Conservation (phyloP, 345 rosid genomes). For the Physaria fendleri region DNA sequence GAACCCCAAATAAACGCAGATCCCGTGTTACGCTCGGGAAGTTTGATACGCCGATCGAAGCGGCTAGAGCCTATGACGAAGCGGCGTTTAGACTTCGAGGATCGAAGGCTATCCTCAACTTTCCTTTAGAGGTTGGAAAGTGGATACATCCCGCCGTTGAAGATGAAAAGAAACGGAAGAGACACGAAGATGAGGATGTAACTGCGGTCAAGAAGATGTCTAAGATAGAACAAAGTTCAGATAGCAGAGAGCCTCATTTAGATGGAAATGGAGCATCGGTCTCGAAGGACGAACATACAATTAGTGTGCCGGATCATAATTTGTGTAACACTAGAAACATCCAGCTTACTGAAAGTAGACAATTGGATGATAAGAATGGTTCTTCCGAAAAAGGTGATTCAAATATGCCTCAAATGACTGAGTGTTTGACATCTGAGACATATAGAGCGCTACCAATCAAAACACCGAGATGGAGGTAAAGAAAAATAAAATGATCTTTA, state of each 20-base stretch:
- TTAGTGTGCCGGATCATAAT: no score
- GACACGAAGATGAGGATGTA: slow-evolving; percentile 9
- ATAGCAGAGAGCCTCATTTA: neutral
- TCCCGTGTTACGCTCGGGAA: no score
- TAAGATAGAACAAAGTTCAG: slow-evolving; percentile 26
- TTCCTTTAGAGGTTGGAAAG: no score
- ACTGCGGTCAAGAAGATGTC: slow-evolving; percentile 12
- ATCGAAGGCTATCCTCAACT: no score
- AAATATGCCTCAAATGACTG: neutral
- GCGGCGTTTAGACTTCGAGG: no score
- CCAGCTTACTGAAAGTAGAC: neutral
- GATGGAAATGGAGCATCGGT: neutral
- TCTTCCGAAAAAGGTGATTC: slow-evolving; percentile 19
- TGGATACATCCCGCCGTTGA: no score
- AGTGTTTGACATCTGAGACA: neutral
- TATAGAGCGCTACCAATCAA: slow-evolving; percentile 46
- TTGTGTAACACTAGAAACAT: no score
- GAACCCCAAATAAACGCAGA: no score
- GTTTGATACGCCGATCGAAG: no score
- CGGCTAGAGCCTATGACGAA: no score
- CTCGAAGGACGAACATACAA: no score
- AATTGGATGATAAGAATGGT: neutral
- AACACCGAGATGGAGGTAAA: slow-evolving; percentile 62
- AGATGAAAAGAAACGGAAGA: no score
- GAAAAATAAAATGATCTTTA: neutral